Conservation (phyloP, 2,329 filamentous ascomycete species). For the Dichotomopilus funicola region DNA sequence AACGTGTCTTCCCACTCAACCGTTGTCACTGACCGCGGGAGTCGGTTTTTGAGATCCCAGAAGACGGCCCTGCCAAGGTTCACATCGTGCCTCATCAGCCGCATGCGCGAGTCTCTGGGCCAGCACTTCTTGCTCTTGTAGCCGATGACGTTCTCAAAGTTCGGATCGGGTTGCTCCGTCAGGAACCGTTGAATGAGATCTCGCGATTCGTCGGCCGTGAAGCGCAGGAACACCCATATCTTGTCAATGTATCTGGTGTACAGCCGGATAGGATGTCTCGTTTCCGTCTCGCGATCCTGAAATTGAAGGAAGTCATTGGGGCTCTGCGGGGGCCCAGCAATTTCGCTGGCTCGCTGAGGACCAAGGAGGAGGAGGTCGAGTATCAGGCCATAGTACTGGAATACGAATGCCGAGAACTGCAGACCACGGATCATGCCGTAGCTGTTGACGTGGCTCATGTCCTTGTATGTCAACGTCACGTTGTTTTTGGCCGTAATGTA, state of each 20-base stretch:
- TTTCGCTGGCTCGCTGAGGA: slow-evolving; percentile 92
- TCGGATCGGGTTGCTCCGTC: slow-evolving; percentile 96
- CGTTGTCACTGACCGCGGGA: slow-evolving; percentile 90
- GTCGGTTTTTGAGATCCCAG: slow-evolving; percentile 96
- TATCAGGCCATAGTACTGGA: slow-evolving; percentile 96
- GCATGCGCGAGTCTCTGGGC: slow-evolving; percentile 96
- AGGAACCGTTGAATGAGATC: slow-evolving; percentile 96
- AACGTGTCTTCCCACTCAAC: slow-evolving; percentile 99
- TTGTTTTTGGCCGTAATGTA: slow-evolving; percentile 99
- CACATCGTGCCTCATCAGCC: slow-evolving; percentile 96
- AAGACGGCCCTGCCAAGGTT: slow-evolving; percentile 96
- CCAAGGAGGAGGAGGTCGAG: slow-evolving; percentile 88
- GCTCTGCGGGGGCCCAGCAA: slow-evolving; percentile 85
- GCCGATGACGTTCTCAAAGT: slow-evolving; percentile 98
- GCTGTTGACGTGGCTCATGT: slow-evolving; percentile 99
- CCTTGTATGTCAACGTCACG: slow-evolving; percentile 97
- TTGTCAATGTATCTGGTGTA: slow-evolving; percentile 97
- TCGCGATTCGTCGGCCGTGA: slow-evolving; percentile 86
- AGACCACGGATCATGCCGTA: slow-evolving; percentile 97
- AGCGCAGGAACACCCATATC: slow-evolving; percentile 96
- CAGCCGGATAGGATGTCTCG: slow-evolving; percentile 89
- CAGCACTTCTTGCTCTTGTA: slow-evolving; percentile 99
- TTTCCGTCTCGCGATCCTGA: slow-evolving; percentile 85
- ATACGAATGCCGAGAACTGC: slow-evolving; percentile 97
- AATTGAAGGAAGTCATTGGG: slow-evolving; percentile 98